phyloP scores from a whole-genome alignment of 345 rosid genomes.

The Arabidopsis suecica region DNA sequence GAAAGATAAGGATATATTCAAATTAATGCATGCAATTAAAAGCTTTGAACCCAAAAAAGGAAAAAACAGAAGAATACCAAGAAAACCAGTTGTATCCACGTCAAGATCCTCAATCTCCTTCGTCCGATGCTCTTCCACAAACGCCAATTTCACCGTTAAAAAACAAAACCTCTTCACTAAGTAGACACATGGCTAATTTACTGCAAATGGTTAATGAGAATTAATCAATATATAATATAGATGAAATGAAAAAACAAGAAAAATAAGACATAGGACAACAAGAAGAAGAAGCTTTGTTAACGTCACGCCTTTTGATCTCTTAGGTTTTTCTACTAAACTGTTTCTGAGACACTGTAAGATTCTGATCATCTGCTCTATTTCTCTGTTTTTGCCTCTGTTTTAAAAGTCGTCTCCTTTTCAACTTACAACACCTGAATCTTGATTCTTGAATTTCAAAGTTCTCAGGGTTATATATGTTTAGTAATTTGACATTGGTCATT shows the following conservation, averaged over 20 bases:
- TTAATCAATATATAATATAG: not conserved
- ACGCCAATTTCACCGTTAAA: constrained; percentile 20
- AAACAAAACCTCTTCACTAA: not conserved
- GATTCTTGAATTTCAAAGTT: not conserved
- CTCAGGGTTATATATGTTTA: not conserved
- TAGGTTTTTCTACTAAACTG: not conserved
- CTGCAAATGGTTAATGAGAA: constrained; percentile 1
- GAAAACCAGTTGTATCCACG: constrained; percentile 33
- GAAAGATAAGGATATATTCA: not conserved
- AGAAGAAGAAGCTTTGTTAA: constrained; percentile 3
- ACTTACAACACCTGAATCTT: not conserved
- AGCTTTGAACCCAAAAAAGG: constrained; percentile 31
- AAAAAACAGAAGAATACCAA: constrained; percentile 12
- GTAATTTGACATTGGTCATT: not conserved
- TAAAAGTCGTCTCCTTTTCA: constrained; percentile 3
- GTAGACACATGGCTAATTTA: constrained; percentile 29
- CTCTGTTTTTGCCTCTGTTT: constrained; percentile 23
- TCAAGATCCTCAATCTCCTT: constrained; percentile 28
- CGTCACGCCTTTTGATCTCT: constrained; percentile 9
- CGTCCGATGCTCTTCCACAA: constrained; percentile 30
- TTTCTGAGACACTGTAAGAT: constrained; percentile 2
- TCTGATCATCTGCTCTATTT: constrained; percentile 1
- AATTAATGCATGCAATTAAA: constrained; percentile 38
- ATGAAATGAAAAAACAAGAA: not conserved
- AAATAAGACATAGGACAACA: too few species aligned